Conservation (phyloP, 1,284 basidiomycete genomes). For the Garcileccinum viscosum region DNA sequence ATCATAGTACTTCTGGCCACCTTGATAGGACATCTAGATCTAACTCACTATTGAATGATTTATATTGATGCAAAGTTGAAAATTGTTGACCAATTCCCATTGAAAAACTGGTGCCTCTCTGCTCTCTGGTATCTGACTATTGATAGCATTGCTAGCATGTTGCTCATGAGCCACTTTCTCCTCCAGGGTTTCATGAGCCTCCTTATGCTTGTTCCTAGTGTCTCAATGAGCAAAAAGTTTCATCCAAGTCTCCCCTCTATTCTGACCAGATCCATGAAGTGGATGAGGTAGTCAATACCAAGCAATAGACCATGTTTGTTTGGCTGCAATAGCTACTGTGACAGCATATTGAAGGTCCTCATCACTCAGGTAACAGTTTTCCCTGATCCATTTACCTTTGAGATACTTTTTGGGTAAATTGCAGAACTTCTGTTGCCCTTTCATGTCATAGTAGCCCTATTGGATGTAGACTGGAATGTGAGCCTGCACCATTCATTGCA, state of each 20-base stretch:
- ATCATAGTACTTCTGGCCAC: too few species aligned
- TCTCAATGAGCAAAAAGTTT: not conserved
- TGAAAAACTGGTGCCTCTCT: not conserved
- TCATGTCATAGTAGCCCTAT: not conserved
- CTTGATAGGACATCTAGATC: conserved; percentile 4
- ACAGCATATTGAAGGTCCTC: not conserved
- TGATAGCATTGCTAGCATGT: not conserved
- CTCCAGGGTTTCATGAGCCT: not conserved
- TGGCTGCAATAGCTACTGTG: not conserved
- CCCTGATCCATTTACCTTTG: not conserved
- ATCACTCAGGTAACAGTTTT: conserved; percentile 6
- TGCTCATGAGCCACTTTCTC: not conserved
- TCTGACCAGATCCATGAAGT: not conserved
- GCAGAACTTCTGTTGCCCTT: not conserved
- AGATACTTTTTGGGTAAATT: not conserved
- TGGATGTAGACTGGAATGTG: conserved; percentile 8
- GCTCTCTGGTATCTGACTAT: not conserved
- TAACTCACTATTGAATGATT: not conserved
- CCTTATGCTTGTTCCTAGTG: not conserved
- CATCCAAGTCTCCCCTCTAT: not conserved
- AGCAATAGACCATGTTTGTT: not conserved
- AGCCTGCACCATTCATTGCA: conserved; percentile 2
- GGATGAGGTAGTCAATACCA: not conserved
- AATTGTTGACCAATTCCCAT: not conserved
- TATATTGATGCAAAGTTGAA: not conserved